These are phyloP conservation scores for Chrysanthemum seticuspe DNA, from an alignment of 129 eudicot genomes.

Conservation along the genomic window DNA sequence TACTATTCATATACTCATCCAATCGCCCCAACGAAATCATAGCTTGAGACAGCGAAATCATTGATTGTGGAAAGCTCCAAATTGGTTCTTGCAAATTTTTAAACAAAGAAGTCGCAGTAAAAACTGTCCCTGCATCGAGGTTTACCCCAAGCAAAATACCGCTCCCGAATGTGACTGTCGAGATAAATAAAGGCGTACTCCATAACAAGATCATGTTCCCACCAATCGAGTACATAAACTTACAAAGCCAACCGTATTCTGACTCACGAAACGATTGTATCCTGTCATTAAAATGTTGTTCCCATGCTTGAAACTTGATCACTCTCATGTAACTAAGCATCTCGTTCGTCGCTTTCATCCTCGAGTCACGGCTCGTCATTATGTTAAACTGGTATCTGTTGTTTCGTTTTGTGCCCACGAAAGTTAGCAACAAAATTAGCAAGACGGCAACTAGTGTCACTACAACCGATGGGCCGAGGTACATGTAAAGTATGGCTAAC, in stretches of 20 bases:
- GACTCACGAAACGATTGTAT: conserved; percentile 42
- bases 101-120: conserved; percentile 56
- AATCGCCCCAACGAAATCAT: conserved; percentile 62
- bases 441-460: conserved; percentile 37
- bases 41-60: conserved; percentile 58
- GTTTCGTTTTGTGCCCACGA: conserved; percentile 21
- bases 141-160: conserved; percentile 36
- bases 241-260: conserved; percentile 59
- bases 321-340: conserved; percentile 63
- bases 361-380: conserved; percentile 48
- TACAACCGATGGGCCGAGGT: conserved; percentile 40
- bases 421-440: conserved; percentile 16
- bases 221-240: conserved; percentile 43
- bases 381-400: conserved; percentile 40
- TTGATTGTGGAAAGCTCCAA: conserved; percentile 55
- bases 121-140: conserved; percentile 54
- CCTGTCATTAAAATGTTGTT: conserved; percentile 50
- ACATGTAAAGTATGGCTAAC: conserved; percentile 35
- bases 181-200: conserved; percentile 43
- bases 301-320: conserved; percentile 81
- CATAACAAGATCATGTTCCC: conserved; percentile 42
- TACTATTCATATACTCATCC: conserved; percentile 70
- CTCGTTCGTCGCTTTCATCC: conserved; percentile 64
- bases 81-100: conserved; percentile 60
- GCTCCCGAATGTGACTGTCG: conserved; percentile 46